Evolutionary conservation across 805 yeast genomes (phyloP), one percentile per base, ranked within the genome.

Genomic region (Danielia reshetovae): DNA sequence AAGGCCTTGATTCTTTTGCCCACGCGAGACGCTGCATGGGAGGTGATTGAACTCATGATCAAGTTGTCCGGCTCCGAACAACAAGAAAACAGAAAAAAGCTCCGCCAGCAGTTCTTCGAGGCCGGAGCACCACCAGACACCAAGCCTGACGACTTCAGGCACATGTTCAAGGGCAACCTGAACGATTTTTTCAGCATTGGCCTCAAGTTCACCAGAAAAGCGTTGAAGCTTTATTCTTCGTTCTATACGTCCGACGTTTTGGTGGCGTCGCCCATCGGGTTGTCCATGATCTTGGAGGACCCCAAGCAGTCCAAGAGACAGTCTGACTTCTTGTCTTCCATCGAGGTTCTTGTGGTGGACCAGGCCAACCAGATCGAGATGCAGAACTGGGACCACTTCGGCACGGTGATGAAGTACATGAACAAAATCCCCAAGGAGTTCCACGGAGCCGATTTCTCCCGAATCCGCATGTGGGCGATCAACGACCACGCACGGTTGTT

Each of bases 121-220:
- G 73, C 68, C 8, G 63, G 60, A 29, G 65, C 74, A 2, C 59
- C 71, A 2, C 71, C 79, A 1, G 65, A 53, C 4, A 60, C 67
- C 28, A 93, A 85, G 55, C 95, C 97, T 0, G 82, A 76, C 7
- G 96, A 90, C 49, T 93, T 90, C 60, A 76, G 74, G 51, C 74
- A 78, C 30, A 60, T 77, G 32, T 93, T 93, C 63, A 77, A 78
- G 41, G 98, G 98, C 10, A 90, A 89, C 62, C 78, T 89, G 10
- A 85, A 85, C 53, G 98, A 93, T 65, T 81, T 85, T 62, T 93
- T 93, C 60, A 82, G 93, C 35, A 48, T 93, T 5, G 97, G 98
- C n/a, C 51, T 86, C 24, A 93, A 90, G 59, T 79, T 88, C 58
- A 87, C 97, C 1, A 74, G 96, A 52, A 90, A 88, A 55, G 74